phyloP scores from a whole-genome alignment of 805 yeast genomes.

The Clavispora asparagi region DNA sequence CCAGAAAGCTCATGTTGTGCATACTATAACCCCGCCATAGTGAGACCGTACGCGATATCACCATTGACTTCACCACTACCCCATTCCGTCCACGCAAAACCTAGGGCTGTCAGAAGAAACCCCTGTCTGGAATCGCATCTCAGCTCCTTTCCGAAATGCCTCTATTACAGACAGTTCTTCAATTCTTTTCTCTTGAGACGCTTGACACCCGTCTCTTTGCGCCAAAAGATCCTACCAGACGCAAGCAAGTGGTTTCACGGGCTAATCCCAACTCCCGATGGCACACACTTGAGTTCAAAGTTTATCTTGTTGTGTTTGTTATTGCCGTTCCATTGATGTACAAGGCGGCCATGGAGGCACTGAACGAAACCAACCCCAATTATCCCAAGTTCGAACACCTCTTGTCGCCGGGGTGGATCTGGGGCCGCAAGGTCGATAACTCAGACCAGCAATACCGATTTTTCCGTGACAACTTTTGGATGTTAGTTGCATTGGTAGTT shows the following conservation, averaged over 20 bases:
- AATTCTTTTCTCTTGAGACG: constrained; percentile 47
- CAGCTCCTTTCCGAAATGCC: neutral
- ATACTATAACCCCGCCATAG: neutral
- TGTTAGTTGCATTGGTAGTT: constrained; percentile 50
- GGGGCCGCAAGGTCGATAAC: constrained; percentile 87
- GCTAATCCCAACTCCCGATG: constrained; percentile 55
- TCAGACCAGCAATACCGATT: constrained; percentile 86
- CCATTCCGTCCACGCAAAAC: too few species aligned
- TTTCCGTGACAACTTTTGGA: constrained; percentile 73
- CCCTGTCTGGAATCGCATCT: neutral
- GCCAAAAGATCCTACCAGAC: constrained; percentile 27
- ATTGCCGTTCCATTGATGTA: constrained; percentile 79
- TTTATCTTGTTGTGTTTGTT: constrained; percentile 60
- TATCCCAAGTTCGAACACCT: constrained; percentile 57
- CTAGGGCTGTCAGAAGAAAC: neutral
- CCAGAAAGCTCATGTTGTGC: neutral
- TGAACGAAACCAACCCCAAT: constrained; percentile 69
- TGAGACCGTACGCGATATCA: neutral
- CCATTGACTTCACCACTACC: too few species aligned
- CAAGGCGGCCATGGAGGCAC: constrained; percentile 75
- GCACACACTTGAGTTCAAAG: constrained; percentile 68
- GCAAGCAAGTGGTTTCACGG: constrained; percentile 24
- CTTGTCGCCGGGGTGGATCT: constrained; percentile 80
- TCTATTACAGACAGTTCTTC: constrained; percentile 12
- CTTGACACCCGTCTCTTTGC: constrained; percentile 48